These are phyloP conservation scores for Trichoderma sp. DNA, from an alignment of 2,329 filamentous ascomycete species.

Conservation along the genomic window DNA sequence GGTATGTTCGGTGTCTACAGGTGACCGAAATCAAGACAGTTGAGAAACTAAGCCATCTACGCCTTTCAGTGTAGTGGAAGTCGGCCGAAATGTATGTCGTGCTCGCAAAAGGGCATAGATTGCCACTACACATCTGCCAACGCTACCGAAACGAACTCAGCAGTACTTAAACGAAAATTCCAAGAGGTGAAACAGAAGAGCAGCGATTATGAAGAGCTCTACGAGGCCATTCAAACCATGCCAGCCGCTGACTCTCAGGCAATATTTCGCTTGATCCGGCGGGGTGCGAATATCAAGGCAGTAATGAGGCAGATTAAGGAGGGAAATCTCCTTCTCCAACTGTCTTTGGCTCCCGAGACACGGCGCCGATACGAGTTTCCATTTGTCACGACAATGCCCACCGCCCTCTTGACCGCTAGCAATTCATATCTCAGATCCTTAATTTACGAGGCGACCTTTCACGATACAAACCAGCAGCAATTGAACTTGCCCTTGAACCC, in stretches of 20 bases:
- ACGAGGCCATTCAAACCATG: not conserved
- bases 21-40: not conserved
- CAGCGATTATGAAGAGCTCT: not conserved
- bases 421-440: conserved; percentile 25
- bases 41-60: not conserved
- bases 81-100: not conserved
- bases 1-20: not conserved
- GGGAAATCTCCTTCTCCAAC: conserved; percentile 36
- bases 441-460: conserved; percentile 22
- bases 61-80: not conserved
- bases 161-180: not conserved
- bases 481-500: not conserved
- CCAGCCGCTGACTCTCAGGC: not conserved
- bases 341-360: conserved; percentile 32
- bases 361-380: conserved; percentile 36
- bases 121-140: conserved; percentile 1
- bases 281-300: conserved; percentile 25
- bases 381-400: conserved; percentile 30
- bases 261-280: not conserved
- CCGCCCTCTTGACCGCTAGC: conserved; percentile 22
- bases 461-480: not conserved
- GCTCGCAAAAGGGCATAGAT: not conserved
- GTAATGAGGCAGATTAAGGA: conserved; percentile 34
- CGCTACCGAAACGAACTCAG: not conserved
- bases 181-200: not conserved